Evolutionary conservation across 2,329 filamentous ascomycete genomes (phyloP).

Genomic region (Epichloe sp.): DNA sequence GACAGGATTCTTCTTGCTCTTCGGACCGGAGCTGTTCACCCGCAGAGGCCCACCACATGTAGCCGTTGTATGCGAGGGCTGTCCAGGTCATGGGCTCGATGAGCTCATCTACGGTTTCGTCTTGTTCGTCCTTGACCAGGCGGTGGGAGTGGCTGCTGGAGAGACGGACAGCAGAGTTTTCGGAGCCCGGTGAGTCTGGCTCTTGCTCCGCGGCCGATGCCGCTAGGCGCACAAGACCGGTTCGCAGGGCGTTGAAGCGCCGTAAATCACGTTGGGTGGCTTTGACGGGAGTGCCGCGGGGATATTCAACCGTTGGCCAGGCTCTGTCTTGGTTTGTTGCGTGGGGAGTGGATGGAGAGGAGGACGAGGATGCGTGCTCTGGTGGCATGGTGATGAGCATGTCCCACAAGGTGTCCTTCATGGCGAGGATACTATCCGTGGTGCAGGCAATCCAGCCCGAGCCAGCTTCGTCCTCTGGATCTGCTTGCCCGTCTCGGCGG

Average conservation of each 20-base stretch:
- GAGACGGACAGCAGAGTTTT: conserved; percentile 14
- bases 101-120: conserved; percentile 39
- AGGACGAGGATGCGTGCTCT: conserved; percentile 27
- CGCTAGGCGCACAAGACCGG: conserved; percentile 42
- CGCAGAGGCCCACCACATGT: conserved; percentile 84
- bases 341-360: background rate
- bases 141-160: conserved; percentile 15
- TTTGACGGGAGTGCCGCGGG: conserved; percentile 52
- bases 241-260: conserved; percentile 58
- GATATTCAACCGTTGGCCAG: conserved; percentile 66
- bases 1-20: conserved; percentile 43
- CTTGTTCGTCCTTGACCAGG: conserved; percentile 23
- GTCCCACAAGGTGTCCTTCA: conserved; percentile 81
- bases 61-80: conserved; percentile 64
- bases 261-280: conserved; percentile 85
- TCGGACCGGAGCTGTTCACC: conserved; percentile 55
- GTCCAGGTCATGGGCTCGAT: conserved; percentile 56
- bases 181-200: conserved; percentile 17
- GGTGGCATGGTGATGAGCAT: conserved; percentile 73
- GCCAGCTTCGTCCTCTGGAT: conserved; percentile 32
- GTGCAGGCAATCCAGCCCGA: conserved; percentile 88
- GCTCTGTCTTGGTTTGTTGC: conserved; percentile 40
- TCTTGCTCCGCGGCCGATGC: conserved; percentile 12
- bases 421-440: conserved; percentile 81
- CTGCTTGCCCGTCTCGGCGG: conserved; percentile 21